Evolutionary conservation across 306 rosid species (phyloP), one percentile per base, ranked within the genome.

Genomic region (Prosopis cineraria): DNA sequence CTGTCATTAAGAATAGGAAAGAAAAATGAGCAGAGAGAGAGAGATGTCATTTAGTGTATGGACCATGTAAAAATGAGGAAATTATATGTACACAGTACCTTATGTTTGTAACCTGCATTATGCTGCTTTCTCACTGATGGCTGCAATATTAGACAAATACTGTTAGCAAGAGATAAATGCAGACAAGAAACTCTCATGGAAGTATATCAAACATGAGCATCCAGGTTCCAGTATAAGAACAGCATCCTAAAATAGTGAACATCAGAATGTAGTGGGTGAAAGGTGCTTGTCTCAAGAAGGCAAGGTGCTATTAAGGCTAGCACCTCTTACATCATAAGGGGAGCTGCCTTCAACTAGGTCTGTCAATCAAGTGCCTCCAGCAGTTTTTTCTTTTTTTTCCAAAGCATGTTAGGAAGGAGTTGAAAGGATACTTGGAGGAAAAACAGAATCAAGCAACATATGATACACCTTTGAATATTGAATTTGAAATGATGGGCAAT

Each of bases 41-140:
- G 4, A 33, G 37, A 59, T n/a, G 31, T 29, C 13, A 39, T 19
- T 3, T 11, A 6, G 50, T 52, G 29, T 19, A 56, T 31, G 36
- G 56, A 36, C 13, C 16, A 50, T n/a, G 10, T 25, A 3, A 7
- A 29, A 47, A 34, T 40, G 41, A 67, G 75, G 45, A 9, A 73
- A 59, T 2, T 76, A 29, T 4, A 58, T 58, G 13, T 58, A 30
- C 73, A 39, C 3, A 22, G 56, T 79, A 92, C 98, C 98, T 95
- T 95, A 76, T 95, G 98, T 37, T 95, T 96, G 82, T 96, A 96
- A 69, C 99, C 99, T 27, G 99, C 95, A 80, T 96, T 96, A 74
- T 96, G 99, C 82, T 96, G 99, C 84, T 93, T 96, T 85, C 99
- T 90, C 8, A 96, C 98, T 7, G 99, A 96, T 67, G 99, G 98